These are phyloP conservation scores for Microdochium bolleyi DNA, from an alignment of 2,329 filamentous ascomycete species.

Conservation along the genomic window DNA sequence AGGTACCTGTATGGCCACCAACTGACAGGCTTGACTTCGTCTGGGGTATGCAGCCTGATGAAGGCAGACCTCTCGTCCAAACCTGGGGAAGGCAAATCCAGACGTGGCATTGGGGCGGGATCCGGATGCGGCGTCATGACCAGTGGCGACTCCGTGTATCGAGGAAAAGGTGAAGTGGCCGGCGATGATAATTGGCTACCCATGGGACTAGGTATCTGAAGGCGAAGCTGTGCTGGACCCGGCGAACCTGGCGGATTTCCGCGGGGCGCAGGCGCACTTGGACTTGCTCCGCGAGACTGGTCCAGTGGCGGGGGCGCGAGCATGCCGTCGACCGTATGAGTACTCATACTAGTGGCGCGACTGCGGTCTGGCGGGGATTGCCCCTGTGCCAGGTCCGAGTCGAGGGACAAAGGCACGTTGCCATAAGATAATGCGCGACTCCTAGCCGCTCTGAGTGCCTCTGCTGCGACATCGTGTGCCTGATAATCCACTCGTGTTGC, in stretches of 20 bases:
- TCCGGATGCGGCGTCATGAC: slow-evolving; percentile 29
- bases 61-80: slow-evolving; percentile 35
- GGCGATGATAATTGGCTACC: slow-evolving; percentile 28
- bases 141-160: slow-evolving; percentile 52
- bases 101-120: slow-evolving; percentile 38
- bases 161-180: slow-evolving; percentile 56
- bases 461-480: slow-evolving; percentile 12
- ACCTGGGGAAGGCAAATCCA: slow-evolving; percentile 44
- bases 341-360: background rate
- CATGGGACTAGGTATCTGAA: slow-evolving; percentile 39
- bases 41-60: slow-evolving; percentile 29
- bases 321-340: background rate
- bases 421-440: background rate
- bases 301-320: background rate
- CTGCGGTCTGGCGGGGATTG: background rate
- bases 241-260: no score
- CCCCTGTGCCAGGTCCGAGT: background rate
- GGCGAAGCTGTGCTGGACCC: slow-evolving; percentile 19
- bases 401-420: background rate
- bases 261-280: background rate
- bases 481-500: background rate
- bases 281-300: background rate
- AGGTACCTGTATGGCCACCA: slow-evolving; percentile 80
- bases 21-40: slow-evolving; percentile 39
- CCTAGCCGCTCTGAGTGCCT: background rate